Evolutionary conservation across 352 stramenopile species (phyloP).

Genomic region (Salisapilia sapeloensis): DNA sequence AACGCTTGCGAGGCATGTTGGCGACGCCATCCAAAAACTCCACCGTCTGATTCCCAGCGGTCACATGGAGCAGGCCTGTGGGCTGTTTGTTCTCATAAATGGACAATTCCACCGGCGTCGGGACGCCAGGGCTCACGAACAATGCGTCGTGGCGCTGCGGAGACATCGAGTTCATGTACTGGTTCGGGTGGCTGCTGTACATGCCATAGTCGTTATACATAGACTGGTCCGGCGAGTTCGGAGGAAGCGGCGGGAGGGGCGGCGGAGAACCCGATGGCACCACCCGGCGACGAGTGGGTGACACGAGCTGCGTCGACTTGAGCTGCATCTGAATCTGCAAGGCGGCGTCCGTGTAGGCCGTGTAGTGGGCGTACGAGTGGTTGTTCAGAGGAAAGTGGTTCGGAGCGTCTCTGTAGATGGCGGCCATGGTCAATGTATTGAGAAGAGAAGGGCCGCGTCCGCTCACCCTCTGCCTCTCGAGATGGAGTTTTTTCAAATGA

Average conservation of each 20-base stretch:
- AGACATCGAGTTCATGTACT: slow-evolving; percentile 46
- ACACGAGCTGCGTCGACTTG: not conserved
- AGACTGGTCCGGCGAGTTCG: slow-evolving; percentile 4
- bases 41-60: slow-evolving; percentile 62
- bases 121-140: slow-evolving; percentile 43
- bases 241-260: slow-evolving; percentile 16
- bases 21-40: slow-evolving; percentile 67
- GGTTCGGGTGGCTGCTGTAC: slow-evolving; percentile 6
- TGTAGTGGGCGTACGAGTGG: slow-evolving; percentile 41
- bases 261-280: slow-evolving; percentile 10
- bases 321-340: slow-evolving; percentile 38
- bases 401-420: slow-evolving; percentile 46
- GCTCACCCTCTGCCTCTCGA: slow-evolving; percentile 2
- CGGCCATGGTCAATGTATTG: slow-evolving; percentile 18
- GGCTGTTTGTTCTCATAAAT: slow-evolving; percentile 78
- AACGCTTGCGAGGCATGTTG: slow-evolving; percentile 72
- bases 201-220: slow-evolving; percentile 11
- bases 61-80: slow-evolving; percentile 66
- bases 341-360: slow-evolving; percentile 8
- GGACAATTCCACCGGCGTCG: slow-evolving; percentile 57
- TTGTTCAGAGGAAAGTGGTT: slow-evolving; percentile 33
- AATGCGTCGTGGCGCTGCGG: slow-evolving; percentile 33
- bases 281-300: no score
- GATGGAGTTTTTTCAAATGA: no score
- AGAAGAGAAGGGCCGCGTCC: not conserved